Evolutionary conservation across 352 stramenopile species (phyloP).

Genomic region (Phytophthora pini): DNA sequence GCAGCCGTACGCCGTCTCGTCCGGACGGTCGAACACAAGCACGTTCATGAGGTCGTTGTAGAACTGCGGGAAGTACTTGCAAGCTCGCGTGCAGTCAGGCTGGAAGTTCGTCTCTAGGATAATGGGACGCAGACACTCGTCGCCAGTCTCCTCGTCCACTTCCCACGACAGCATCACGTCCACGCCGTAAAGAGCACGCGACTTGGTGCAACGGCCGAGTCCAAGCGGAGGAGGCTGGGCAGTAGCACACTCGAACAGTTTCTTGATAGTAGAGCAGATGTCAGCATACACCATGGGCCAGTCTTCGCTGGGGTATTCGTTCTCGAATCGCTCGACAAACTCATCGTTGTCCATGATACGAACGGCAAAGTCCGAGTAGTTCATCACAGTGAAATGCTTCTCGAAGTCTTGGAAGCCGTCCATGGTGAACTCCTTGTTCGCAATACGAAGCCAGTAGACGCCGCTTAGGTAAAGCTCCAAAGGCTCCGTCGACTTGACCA

Average conservation of each 20-base stretch:
- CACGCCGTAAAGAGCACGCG: slow-evolving; percentile 59
- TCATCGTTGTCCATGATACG: slow-evolving; percentile 61
- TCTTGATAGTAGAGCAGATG: slow-evolving; percentile 55
- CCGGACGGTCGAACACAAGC: slow-evolving; percentile 48
- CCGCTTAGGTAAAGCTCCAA: slow-evolving; percentile 58
- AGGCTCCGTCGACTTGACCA: slow-evolving; percentile 60
- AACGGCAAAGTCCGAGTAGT: slow-evolving; percentile 57
- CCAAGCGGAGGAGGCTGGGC: slow-evolving; percentile 49
- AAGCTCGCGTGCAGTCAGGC: slow-evolving; percentile 59
- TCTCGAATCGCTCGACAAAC: slow-evolving; percentile 56
- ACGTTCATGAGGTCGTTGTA: slow-evolving; percentile 69
- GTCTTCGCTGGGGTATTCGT: slow-evolving; percentile 57
- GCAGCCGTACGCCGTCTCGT: slow-evolving; percentile 50
- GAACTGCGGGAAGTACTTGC: slow-evolving; percentile 62
- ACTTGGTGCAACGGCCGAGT: slow-evolving; percentile 58
- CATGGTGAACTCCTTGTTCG: slow-evolving; percentile 67
- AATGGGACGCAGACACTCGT: slow-evolving; percentile 48
- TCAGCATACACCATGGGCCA: slow-evolving; percentile 50
- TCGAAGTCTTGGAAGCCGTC: slow-evolving; percentile 64
- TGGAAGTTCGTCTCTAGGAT: slow-evolving; percentile 69
- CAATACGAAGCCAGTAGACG: slow-evolving; percentile 61
- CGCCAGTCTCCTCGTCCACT: slow-evolving; percentile 38
- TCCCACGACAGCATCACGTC: slow-evolving; percentile 64
- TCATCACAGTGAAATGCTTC: slow-evolving; percentile 74
- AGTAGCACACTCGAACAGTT: slow-evolving; percentile 56